A percentile compares a stretch with the other conserved stretches of the same genome.
These are phyloP conservation scores for Wickerhamiella allomyrinae DNA, from an alignment of 805 yeast genomes.

Conservation along the genomic window DNA sequence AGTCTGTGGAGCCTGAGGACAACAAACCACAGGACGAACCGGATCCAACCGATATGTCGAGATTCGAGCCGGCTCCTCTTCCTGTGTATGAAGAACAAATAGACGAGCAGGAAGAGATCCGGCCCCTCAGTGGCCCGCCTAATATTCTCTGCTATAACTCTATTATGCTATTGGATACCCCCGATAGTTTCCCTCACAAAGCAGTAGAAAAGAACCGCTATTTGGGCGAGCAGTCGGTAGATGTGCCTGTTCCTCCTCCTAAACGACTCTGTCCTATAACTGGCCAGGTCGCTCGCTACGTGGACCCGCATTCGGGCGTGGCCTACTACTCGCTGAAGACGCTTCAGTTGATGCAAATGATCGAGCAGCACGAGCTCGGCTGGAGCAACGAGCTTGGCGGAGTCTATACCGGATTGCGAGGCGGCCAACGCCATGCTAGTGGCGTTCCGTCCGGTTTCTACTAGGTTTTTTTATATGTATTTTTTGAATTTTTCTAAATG, in stretches of 20 bases:
- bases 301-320: constrained; percentile 78
- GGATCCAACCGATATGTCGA: background rate
- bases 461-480: constrained; percentile 5
- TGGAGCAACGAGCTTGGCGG: constrained; percentile 39
- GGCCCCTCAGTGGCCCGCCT: constrained; percentile 48
- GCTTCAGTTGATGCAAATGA: constrained; percentile 44
- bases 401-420: constrained; percentile 30
- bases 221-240: constrained; percentile 41
- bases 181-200: constrained; percentile 14
- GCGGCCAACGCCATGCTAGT: constrained; percentile 43
- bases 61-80: background rate
- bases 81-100: constrained; percentile 1
- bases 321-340: constrained; percentile 77
- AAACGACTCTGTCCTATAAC: constrained; percentile 56
- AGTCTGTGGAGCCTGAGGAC: background rate
- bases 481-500: constrained; percentile 1
- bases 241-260: constrained; percentile 26
- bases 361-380: constrained; percentile 34
- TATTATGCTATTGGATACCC: constrained; percentile 40
- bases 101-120: constrained; percentile 3
- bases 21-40: background rate
- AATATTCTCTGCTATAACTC: constrained; percentile 37
- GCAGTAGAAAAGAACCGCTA: constrained; percentile 26
- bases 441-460: constrained; percentile 83
- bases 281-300: constrained; percentile 66